Evolutionary conservation across 2,329 filamentous ascomycete species (phyloP), one percentile per base, ranked within the genome.

Genomic region (Aspergillus fumigatiaffinis): DNA sequence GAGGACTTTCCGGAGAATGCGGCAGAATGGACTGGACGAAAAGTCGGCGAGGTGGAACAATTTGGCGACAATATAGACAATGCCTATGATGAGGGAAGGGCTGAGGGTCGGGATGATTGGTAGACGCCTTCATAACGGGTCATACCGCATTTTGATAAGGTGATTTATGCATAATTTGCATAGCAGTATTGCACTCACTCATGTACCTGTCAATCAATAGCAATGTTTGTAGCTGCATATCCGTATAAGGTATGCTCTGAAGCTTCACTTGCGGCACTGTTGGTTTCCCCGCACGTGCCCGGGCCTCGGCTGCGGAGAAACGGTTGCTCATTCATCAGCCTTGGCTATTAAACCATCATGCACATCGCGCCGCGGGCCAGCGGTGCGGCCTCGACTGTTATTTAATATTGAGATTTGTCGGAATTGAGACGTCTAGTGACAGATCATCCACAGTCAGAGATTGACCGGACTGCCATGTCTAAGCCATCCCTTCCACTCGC

Each of bases 401-500:
- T 38, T 17, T 7, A 17, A 17, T 17, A 38, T 17, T 7, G 32
- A 38, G 32, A 3, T 38, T 17, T 38, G 12, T 17, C 14, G 5
- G 29, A 14, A 32, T 35, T 35, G 32, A 12, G 14, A 17, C 14
- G 14, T 35, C 14, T 12, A 35, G 12, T 17, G 32, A 35, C 32
- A 35, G 2, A 17, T 3, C 32, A 35, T 4, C 14, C 4, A 14
- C 32, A 35, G 32, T 17, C 12, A 17, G 32, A 35, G 32, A 44
- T 44, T 44, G 41, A 44, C 41, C 7, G 5, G 4, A 14, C 14
- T n/a, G n/a, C 44, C 53, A 71, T 70, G 67, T 55, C 61, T 25
- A 26, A 59, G 42, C 61, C 76, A 44, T 82, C 84, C 4, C 76
- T 88, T 28, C 83, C 85, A 4, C 76, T 89, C 29, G 73, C 77